A percentile compares a stretch with the other conserved stretches of the same genome.
These are phyloP conservation scores for Rhizopogon rudus DNA, from an alignment of 768 basidiomycete genomes.

Conservation along the genomic window DNA sequence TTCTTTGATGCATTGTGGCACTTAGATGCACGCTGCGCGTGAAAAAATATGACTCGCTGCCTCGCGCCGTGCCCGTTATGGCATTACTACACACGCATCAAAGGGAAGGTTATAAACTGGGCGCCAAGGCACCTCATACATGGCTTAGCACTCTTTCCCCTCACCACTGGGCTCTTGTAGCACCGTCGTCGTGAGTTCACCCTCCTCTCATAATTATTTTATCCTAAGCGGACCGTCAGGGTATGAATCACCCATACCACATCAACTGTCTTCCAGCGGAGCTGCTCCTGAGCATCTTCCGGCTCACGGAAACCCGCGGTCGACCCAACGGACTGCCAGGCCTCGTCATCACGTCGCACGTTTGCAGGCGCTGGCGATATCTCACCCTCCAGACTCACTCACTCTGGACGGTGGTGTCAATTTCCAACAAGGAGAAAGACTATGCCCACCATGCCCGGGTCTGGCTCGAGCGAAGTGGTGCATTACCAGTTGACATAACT, in stretches of 20 bases:
- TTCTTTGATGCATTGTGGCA: too few species aligned
- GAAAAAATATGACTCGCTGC: background rate
- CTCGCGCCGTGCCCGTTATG: background rate
- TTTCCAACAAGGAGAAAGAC: background rate
- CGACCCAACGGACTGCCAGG: background rate
- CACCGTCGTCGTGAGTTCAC: background rate
- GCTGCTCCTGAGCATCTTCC: background rate
- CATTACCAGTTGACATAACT: background rate
- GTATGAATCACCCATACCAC: background rate
- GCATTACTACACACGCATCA: background rate
- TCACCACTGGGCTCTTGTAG: background rate
- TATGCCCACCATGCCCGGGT: background rate
- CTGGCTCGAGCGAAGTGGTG: background rate
- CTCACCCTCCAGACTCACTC: constrained; percentile 51
- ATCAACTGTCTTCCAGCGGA: background rate
- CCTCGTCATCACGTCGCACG: constrained; percentile 42
- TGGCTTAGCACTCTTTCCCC: background rate
- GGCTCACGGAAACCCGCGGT: too few species aligned
- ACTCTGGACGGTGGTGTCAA: constrained; percentile 38
- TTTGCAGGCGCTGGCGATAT: constrained; percentile 53
- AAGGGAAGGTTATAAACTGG: background rate
- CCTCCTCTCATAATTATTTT: background rate
- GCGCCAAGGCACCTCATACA: background rate
- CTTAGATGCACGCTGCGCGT: too few species aligned
- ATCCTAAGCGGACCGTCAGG: background rate